Evolutionary conservation across 2,329 filamentous ascomycete genomes (phyloP), one percentile per base, ranked within the genome.

Genomic region (Curvularia hawaiiensis): DNA sequence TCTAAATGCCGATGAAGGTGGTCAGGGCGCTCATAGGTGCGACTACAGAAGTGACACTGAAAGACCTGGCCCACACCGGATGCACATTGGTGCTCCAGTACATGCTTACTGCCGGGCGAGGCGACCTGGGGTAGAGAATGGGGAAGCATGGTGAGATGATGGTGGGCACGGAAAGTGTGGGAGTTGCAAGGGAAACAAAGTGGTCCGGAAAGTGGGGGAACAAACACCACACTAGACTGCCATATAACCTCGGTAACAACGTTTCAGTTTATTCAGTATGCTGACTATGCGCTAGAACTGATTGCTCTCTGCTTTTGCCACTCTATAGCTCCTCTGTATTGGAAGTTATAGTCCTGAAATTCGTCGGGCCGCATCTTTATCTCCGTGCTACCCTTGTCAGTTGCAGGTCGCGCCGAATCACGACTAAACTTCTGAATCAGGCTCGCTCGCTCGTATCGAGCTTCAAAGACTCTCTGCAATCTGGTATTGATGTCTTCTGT

Each of bases 391-490:
- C 65, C 68, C 31, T 68, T 61, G 10, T 73, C 75, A 0, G 76
- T 78, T 0, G 73, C 78, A 3, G 78, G 76, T 50, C 66, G 75
- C 4, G 77, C 78, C 2, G 76, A 70, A 45, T 81, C 74, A n/a
- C 79, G 74, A 57, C 77, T 80, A 46, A 79, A 80, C 8, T 61
- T 59, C 56, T 81, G 79, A 10, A 81, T 79, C 30, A 78, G 55
- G 18, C 65, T 77, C 0, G 77, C 78, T 33, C 79, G 69, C 20
- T 76, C 72, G 59, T 76, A 75, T 4, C 54, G 26, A 22, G 46
- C 46, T 20, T 58, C 33, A 35, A 69, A 67, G 4, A 68, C 59
- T 18, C 51, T 10, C 3, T 50, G 12, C 1, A 67, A 47, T 16
- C 46, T 52, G 1, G 31, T n/a, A 30, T 50, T 18, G 10, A 79